Conservation (phyloP, 169 alveolate species). For the Cyclospora cayetanensis region DNA sequence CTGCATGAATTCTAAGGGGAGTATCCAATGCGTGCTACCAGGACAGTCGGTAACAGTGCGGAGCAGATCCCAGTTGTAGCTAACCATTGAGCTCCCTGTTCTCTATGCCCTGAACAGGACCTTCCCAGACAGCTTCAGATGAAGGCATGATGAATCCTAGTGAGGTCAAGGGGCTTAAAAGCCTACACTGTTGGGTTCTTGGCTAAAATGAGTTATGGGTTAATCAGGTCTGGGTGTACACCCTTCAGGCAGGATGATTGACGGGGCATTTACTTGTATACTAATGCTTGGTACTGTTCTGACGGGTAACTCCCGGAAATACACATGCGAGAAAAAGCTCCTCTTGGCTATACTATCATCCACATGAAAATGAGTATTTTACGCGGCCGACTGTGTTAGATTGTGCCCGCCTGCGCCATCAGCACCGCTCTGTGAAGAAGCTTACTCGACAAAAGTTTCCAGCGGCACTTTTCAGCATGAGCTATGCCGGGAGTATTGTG, state of each 20-base stretch:
- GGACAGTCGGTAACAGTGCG: not conserved
- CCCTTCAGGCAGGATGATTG: too few relatives aligned
- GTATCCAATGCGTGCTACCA: not conserved
- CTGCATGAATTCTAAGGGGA: not conserved
- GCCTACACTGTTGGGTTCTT: too few relatives aligned
- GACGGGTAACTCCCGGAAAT: too few relatives aligned
- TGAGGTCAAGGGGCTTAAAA: too few relatives aligned
- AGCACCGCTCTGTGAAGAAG: slow-evolving; percentile 58
- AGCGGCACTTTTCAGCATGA: slow-evolving; percentile 5
- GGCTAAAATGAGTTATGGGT: too few relatives aligned
- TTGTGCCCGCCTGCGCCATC: not conserved
- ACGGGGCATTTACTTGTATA: too few relatives aligned
- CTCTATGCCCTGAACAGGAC: not conserved
- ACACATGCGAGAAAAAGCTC: too few relatives aligned
- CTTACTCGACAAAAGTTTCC: slow-evolving; percentile 5
- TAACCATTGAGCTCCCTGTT: not conserved
- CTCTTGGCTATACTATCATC: too few relatives aligned
- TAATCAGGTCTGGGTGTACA: too few relatives aligned
- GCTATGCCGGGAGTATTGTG: slow-evolving; percentile 26
- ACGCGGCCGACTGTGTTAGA: too few relatives aligned
- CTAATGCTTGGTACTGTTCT: too few relatives aligned
- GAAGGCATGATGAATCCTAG: slow-evolving; percentile 65
- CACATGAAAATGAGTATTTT: too few relatives aligned
- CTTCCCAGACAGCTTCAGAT: slow-evolving; percentile 3
- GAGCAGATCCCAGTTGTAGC: not conserved